Evolutionary conservation across 2,329 filamentous ascomycete species (phyloP), one percentile per base, ranked within the genome.

Genomic region (Fusarium verticillioides): DNA sequence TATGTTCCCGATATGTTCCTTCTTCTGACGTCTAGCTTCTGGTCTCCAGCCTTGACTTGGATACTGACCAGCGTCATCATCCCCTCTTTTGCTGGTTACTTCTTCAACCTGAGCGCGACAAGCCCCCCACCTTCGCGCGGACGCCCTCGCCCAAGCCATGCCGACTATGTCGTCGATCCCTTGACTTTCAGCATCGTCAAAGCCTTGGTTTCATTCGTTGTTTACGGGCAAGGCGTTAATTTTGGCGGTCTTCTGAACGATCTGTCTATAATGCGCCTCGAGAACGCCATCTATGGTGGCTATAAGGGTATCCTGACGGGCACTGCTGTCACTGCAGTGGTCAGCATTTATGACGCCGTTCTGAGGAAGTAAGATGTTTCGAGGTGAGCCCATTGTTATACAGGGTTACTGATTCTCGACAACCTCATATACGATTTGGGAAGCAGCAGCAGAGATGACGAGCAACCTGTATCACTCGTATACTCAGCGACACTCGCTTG

Each of bases 151-250:
- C 74, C 81, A 60, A 78, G 81, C 50, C 65, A 70, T 28, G 80
- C 83, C 43, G 88, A 90, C 72, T 91, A 92, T 73, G 84, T 87
- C 10, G 90, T 96, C 73, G 96, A 99, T 81, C 95, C 95, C 8
- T 85, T 98, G 79, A 93, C 92, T 28, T 99, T 97, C 84, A 97
- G 95, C 84, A 91, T 98, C 64, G 90, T 90, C 77, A 97, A 97
- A 85, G 95, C 93, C 0, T 81, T 98, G 61, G 83, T 95, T 66
- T 91, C 93, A 12, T 97, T 93, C 81, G 87, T 96, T 39, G 91
- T 97, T 23, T 97, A 95, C 80, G 89, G 87, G 15, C 90, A 92
- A 80, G 89, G 89, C 39, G 87, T 88, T 57, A 89, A 87, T 53
- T 88, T 92, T 63, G 85, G 88, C 53, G 92, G 92, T 37, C 85